Base-by-base conservation (phyloP, 75 land plant species). In the Larix kaempferi region DNA sequence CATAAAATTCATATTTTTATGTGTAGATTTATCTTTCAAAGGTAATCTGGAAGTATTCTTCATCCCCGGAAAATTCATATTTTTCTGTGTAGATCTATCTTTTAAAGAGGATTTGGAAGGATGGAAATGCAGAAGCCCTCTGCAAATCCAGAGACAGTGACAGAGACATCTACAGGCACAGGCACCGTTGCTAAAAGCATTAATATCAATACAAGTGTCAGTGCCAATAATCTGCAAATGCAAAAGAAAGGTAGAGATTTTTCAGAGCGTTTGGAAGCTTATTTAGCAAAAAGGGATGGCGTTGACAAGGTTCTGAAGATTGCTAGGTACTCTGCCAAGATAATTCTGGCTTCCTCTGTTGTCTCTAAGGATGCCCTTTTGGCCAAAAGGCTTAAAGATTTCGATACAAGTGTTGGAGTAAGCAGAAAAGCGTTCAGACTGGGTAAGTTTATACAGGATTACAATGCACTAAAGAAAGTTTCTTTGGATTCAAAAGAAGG, bases 401-500 rank as follows among this genome's bases (percentile, higher is more conserved):
- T 97, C 78, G 98, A 94, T 49, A 84, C 98, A 52, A 95, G 98
- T 88, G 91, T 97, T 59, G 98, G 98, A 13, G 75, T 89, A 56
- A 92, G 95, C 85, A 90, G 98, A 27, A 97, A 97, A 78, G 99
- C 99, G 61, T 95, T 97, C 79, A 88, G 98, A n/a, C 81, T 97
- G 71, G 98, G 99, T 17, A 97, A 97, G 81, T 97, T 97, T 86
- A 73, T 97, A 39, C 99, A 97, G 84, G 94, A 97, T 76, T 67
- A 95, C 77, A 97, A 97, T 84, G 92, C 91, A 11, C 62, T 95
- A 14, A 78, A 86, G 56, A 56, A 52, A 54, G 23, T 86, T 60
- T 17, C 56, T 7, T 73, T 76, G 37, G 74, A 52, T 59, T 75
- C 89, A 54, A 74, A 74, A 23, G 74, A 81, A 21, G 83, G 89